Base-by-base conservation (phyloP, 192 early-diverging fungal genomes). In the Mortierella claussenii region DNA sequence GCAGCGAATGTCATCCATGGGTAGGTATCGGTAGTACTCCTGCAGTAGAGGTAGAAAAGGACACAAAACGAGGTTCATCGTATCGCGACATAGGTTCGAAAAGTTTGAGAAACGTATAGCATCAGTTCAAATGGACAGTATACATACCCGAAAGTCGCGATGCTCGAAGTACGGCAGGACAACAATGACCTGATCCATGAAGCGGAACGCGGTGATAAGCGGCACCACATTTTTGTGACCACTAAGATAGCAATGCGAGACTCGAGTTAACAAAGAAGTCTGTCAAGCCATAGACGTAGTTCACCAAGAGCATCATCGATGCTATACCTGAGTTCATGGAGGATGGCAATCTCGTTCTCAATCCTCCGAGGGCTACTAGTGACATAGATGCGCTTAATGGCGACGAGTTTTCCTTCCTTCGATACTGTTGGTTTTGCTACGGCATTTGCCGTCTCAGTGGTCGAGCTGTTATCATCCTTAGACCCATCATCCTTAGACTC, bases 311-410 rank as follows among this genome's bases (percentile, higher is more conserved):
- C n/a, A n/a, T n/a, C n/a, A n/a, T n/a, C n/a, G n/a, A 20, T 34
- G 24, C 80, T 63, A 49, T 69, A 89, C 87, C 73, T 82, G 15
- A 97, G 79, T 26, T 86, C 71, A 21, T 86, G 82, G 15, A 97
- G 69, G n/a, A 96, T 89, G 7, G 81, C 67, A 50, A 98, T 90
- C 69, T 98, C 96, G 69, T 87, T 91, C 49, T 85, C 85, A 20
- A 98, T 98, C 21, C 95, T 79, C 11, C 80, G 56, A 9, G 94
- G 90, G 56, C 89, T 91, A 56, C 91, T 93, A 15, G 92, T 95
- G 21, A 86, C 87, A 64, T 94, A 96, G 45, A 98, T 93, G 21
- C 92, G 84, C 76, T 98, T 98, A 37, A 98, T 69, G 0, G 96
- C 96, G 0, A 97, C 87, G 31, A 86, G 82, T 30, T 82, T 81